phyloP scores from a whole-genome alignment of 805 yeast genomes.

The Wickerhamomyces xylosicus region DNA sequence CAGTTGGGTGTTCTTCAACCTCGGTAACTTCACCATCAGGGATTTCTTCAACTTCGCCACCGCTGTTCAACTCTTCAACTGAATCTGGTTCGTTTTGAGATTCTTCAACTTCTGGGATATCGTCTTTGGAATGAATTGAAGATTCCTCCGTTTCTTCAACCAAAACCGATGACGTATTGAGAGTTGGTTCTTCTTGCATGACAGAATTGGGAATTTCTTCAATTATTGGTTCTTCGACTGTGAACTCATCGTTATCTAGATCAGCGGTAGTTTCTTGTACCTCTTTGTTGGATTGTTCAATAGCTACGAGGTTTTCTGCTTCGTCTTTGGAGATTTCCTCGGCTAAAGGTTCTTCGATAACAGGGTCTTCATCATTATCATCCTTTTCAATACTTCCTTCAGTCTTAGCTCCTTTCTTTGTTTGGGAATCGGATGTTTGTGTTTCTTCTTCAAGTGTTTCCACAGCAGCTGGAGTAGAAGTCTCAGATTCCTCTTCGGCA shows the following conservation, averaged over 20 bases:
- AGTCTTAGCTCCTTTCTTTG: constrained; percentile 1
- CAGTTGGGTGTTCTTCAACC: too few relatives aligned
- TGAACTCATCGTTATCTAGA: not conserved
- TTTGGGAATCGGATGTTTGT: too few relatives aligned
- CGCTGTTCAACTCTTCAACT: not conserved
- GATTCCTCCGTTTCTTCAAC: constrained; percentile 1
- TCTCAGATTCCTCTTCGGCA: not conserved
- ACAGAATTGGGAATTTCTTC: not conserved
- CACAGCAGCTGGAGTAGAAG: not conserved
- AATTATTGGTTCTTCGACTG: not conserved
- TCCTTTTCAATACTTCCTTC: constrained; percentile 1
- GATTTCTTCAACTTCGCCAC: not conserved
- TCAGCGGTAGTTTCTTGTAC: not conserved
- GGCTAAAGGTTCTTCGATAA: constrained; percentile 1
- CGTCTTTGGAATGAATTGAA: not conserved
- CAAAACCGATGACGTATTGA: not conserved
- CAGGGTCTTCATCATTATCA: not conserved
- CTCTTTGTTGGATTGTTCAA: too few relatives aligned
- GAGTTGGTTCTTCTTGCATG: too few relatives aligned
- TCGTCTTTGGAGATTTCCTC: not conserved
- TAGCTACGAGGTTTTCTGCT: too few relatives aligned
- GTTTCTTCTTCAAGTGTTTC: constrained; percentile 3
- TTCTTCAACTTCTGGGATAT: constrained; percentile 14
- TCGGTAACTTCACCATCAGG: not conserved
- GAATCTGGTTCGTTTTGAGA: not conserved